Evolutionary conservation across 129 eudicot genomes (phyloP).

Genomic region (Escallonia herrerae): DNA sequence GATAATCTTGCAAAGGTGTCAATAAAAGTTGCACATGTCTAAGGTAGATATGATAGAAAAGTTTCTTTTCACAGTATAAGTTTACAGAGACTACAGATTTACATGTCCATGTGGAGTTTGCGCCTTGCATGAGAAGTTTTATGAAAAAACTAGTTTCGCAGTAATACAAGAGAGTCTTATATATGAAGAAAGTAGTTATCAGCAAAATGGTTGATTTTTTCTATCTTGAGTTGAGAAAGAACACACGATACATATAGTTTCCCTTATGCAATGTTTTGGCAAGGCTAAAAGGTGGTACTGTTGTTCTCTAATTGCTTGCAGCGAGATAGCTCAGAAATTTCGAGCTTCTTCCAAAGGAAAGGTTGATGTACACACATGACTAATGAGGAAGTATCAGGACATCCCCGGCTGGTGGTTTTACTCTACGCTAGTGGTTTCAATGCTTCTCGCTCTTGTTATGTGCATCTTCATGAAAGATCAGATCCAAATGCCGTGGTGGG

Average conservation of each 20-base stretch:
- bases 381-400: constrained; percentile 51
- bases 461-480: constrained; percentile 39
- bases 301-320: neutral
- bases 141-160: too few species aligned
- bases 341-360: constrained; percentile 31
- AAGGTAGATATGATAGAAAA: too few species aligned
- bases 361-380: constrained; percentile 46
- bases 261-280: neutral
- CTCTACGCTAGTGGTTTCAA: constrained; percentile 17
- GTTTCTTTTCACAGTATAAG: too few species aligned
- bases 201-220: neutral
- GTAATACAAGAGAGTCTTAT: too few species aligned
- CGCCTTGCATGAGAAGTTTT: too few species aligned
- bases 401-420: constrained; percentile 68
- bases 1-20: too few species aligned
- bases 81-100: too few species aligned
- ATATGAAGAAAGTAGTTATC: too few species aligned
- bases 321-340: constrained; percentile 35
- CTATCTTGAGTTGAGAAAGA: neutral
- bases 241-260: too few species aligned
- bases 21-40: too few species aligned
- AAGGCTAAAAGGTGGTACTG: neutral
- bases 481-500: constrained; percentile 69
- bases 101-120: too few species aligned
- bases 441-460: constrained; percentile 31